These are phyloP conservation scores for Pyrus bretschneideri DNA, from an alignment of 306 rosid genomes.

Conservation along the genomic window DNA sequence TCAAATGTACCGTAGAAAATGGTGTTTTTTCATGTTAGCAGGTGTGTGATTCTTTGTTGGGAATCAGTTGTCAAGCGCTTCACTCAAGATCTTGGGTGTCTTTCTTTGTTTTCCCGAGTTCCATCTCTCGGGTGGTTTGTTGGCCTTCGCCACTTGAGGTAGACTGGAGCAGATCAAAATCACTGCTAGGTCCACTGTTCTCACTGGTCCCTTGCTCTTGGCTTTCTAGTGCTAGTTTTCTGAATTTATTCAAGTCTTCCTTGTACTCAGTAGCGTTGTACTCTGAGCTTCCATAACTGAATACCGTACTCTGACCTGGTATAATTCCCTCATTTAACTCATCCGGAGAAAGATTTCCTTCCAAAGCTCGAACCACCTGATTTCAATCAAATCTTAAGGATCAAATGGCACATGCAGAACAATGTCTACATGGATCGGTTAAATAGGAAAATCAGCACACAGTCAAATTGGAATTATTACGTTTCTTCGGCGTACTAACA, in stretches of 20 bases:
- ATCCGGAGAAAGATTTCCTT: conserved; percentile 27
- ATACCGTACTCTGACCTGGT: conserved; percentile 26
- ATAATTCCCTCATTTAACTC: conserved; percentile 24
- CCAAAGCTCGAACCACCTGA: conserved; percentile 40
- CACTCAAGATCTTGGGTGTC: conserved; percentile 2
- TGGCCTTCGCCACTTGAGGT: conserved; percentile 26
- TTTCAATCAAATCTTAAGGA: not conserved
- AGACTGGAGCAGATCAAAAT: conserved; percentile 8
- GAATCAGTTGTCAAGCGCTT: conserved; percentile 16
- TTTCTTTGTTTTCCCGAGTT: conserved; percentile 18
- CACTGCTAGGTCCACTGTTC: conserved; percentile 20
- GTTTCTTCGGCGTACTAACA: not conserved
- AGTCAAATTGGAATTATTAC: not conserved
- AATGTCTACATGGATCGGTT: not conserved
- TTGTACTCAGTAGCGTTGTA: conserved; percentile 37
- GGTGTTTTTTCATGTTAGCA: not conserved
- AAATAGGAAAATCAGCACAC: not conserved
- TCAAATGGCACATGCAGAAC: not conserved
- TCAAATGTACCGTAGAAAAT: conserved; percentile 5
- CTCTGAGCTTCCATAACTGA: conserved; percentile 19
- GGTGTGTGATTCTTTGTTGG: not conserved
- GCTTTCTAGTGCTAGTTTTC: conserved; percentile 26
- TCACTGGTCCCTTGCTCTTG: conserved; percentile 20
- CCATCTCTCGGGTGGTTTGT: conserved; percentile 31
- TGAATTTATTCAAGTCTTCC: conserved; percentile 33